A percentile compares a stretch with the other conserved stretches of the same genome.
Evolutionary conservation across 768 basidiomycete species (phyloP).

Genomic region (Calocera cornea): DNA sequence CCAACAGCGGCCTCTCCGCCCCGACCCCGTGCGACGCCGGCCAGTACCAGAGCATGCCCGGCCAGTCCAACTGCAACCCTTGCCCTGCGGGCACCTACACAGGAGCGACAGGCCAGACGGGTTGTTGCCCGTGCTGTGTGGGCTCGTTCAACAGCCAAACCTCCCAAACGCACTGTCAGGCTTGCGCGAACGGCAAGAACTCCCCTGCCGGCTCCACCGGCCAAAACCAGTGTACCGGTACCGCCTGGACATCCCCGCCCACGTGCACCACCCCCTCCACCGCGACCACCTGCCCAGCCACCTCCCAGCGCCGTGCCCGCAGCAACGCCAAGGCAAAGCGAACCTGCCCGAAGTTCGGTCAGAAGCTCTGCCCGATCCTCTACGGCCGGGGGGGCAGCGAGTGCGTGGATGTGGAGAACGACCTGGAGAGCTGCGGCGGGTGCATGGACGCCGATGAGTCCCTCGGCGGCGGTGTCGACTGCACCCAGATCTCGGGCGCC

Average conservation of each 20-base stretch:
- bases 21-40: not conserved
- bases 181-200: not conserved
- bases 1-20: not conserved
- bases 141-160: not conserved
- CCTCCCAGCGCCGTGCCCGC: not conserved
- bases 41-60: not conserved
- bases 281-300: not conserved
- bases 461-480: not conserved
- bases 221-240: not conserved
- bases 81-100: not conserved
- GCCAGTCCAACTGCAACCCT: not conserved
- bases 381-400: slow-evolving; percentile 11
- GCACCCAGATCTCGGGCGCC: not conserved
- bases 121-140: not conserved
- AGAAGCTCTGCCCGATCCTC: not conserved
- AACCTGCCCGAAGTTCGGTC: not conserved
- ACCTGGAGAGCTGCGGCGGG: slow-evolving; percentile 21
- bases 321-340: not conserved
- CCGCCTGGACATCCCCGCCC: not conserved
- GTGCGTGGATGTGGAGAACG: slow-evolving; percentile 17
- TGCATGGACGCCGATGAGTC: slow-evolving; percentile 12
- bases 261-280: not conserved
- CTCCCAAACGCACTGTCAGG: not conserved
- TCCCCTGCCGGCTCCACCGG: not conserved
- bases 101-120: not conserved